phyloP scores from a whole-genome alignment of 352 stramenopile genomes.

The Elongisporangium anandrum region DNA sequence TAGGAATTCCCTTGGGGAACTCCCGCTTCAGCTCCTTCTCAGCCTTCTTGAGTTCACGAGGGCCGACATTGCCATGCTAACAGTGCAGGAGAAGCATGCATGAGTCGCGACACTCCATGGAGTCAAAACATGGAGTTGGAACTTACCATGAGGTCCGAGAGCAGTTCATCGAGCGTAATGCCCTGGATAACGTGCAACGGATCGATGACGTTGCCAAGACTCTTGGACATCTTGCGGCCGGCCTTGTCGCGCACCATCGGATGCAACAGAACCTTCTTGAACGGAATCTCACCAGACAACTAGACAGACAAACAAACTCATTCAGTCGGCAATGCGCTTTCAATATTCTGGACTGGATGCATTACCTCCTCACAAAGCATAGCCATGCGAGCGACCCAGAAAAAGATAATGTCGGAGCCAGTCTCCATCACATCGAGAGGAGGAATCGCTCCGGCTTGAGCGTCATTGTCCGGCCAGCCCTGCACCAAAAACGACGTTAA shows the following conservation, averaged over 20 bases:
- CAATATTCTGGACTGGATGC: neutral
- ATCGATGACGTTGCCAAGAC: slow-evolving; percentile 99
- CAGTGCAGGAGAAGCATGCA: neutral
- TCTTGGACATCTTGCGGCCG: slow-evolving; percentile 99
- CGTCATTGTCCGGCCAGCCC: slow-evolving; percentile 88
- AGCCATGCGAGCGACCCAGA: slow-evolving; percentile 99
- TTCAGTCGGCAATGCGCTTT: no score
- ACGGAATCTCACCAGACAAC: slow-evolving; percentile 95
- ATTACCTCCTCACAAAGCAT: slow-evolving; percentile 99
- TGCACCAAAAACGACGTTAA: slow-evolving; percentile 9
- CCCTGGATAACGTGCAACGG: slow-evolving; percentile 98
- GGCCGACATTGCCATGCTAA: slow-evolving; percentile 55
- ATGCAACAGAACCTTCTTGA: slow-evolving; percentile 98
- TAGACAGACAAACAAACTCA: slow-evolving; percentile 17
- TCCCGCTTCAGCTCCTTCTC: slow-evolving; percentile 95
- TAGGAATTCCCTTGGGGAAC: slow-evolving; percentile 98
- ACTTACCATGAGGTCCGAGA: slow-evolving; percentile 87
- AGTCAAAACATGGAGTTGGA: neutral
- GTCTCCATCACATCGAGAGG: slow-evolving; percentile 80
- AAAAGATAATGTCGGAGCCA: slow-evolving; percentile 99
- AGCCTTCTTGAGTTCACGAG: slow-evolving; percentile 94
- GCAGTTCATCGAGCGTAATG: slow-evolving; percentile 91
- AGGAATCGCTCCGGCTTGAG: slow-evolving; percentile 29
- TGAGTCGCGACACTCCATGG: neutral
- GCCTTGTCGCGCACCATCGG: slow-evolving; percentile 99